Evolutionary conservation across 495 filamentous ascomycete species (phyloP), one percentile per base, ranked within the genome.

Genomic region (Massariosphaeria phaeospora): DNA sequence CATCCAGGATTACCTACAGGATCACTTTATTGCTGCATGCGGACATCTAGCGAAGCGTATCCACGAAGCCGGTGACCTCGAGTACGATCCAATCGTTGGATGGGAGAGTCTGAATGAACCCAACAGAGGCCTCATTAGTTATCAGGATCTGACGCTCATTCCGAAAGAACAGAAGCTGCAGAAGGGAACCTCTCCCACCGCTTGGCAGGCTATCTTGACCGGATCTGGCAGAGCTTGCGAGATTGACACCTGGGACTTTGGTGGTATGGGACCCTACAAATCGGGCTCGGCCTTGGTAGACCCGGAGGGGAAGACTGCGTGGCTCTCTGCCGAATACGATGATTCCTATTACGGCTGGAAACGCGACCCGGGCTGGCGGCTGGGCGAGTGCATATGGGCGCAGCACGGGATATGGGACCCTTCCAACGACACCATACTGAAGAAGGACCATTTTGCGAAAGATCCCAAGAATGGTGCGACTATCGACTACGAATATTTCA

Each of bases 51-150:
- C 93, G 0, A 76, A 78, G 52, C 78, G 84, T 53, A 95, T 97
- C 63, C 83, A 89, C 50, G 89, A 97, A 53, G 91, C 93, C 25
- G 94, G 88, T 0, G 93, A 86, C 65, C 75, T 98, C 33, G 87
- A 94, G 63, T 77, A 89, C 54, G 85, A 90, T 20, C 81, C 94
- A 31, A 82, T 97, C 15, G 89, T 98, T 62, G 93, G 91, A 13
- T 96, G 91, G 85, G 93, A 98, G 69, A 95, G 81, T 58, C 66
- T 96, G 62, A 98, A 98, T 65, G 93, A 98, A 69, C 94, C 93
- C 3, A 90, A 91, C 64, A 79, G 89, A 57, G 94, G 93, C 3
- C 76, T 96, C 53, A 80, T 96, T 55, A 88, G 88, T n/a, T 82
- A 84, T 48, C 79, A 86, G 45, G 90, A 96, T 65, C 77, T 98